These are phyloP conservation scores for Cucurbita ficifolia DNA, from an alignment of 306 rosid genomes.

Conservation along the genomic window DNA sequence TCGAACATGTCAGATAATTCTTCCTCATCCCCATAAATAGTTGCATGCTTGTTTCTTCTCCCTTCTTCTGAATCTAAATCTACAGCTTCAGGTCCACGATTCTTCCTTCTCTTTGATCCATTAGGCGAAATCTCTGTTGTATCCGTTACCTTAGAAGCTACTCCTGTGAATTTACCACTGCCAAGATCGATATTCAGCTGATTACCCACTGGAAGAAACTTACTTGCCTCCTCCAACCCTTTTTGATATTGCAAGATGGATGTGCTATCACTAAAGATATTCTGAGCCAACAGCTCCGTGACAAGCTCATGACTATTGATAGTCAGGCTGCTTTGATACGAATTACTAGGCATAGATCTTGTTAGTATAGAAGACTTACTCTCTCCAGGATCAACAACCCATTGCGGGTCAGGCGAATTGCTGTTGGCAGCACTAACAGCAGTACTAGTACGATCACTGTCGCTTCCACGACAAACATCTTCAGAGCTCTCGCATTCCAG, in stretches of 20 bases:
- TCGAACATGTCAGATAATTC: slow-evolving; percentile 40
- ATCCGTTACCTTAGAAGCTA: neutral
- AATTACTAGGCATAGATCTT: slow-evolving; percentile 16
- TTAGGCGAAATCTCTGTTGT: slow-evolving; percentile 16
- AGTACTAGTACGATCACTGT: slow-evolving; percentile 10
- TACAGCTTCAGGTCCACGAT: slow-evolving; percentile 22
- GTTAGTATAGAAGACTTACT: slow-evolving; percentile 22
- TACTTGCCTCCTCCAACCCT: slow-evolving; percentile 85
- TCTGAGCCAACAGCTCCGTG: slow-evolving; percentile 41
- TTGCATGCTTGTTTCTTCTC: slow-evolving; percentile 40
- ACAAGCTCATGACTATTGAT: slow-evolving; percentile 16
- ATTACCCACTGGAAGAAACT: slow-evolving; percentile 52
- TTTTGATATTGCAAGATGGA: slow-evolving; percentile 52
- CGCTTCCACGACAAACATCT: neutral
- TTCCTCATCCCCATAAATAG: slow-evolving; percentile 27
- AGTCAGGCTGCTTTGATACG: neutral
- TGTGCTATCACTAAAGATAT: slow-evolving; percentile 42
- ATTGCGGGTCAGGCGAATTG: neutral
- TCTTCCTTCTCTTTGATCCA: slow-evolving; percentile 31
- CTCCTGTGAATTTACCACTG: slow-evolving; percentile 10
- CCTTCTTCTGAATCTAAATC: slow-evolving; percentile 23
- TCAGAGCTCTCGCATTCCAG: neutral
- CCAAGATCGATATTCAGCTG: slow-evolving; percentile 32
- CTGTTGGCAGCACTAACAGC: slow-evolving; percentile 10
- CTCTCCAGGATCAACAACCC: slow-evolving; percentile 18